These are phyloP conservation scores for Colletotrichum sidae DNA, from an alignment of 2,329 filamentous ascomycete species.

Conservation along the genomic window DNA sequence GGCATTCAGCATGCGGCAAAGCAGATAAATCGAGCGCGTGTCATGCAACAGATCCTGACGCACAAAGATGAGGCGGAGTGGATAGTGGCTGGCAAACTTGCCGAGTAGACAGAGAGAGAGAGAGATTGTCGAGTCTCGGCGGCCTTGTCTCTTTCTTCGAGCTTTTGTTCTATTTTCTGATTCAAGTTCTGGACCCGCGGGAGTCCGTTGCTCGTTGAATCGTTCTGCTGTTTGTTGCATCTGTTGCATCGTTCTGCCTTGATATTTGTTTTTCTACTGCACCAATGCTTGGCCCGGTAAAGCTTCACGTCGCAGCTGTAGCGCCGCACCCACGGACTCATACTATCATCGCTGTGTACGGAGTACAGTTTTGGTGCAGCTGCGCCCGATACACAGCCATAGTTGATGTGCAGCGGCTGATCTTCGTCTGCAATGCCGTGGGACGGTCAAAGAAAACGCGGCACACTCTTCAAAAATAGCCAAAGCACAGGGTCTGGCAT, in stretches of 20 bases:
- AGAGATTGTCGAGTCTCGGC: neutral
- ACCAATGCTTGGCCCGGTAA: constrained; percentile 26
- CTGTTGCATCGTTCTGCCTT: constrained; percentile 1
- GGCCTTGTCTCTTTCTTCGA: neutral
- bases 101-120: constrained; percentile 22
- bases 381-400: too few species aligned
- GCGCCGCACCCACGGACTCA: too few species aligned
- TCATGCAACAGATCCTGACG: constrained; percentile 16
- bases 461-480: too few species aligned
- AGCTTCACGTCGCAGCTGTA: constrained; percentile 28
- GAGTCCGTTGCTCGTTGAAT: constrained; percentile 13
- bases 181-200: constrained; percentile 5
- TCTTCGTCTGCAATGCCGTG: too few species aligned
- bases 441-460: too few species aligned
- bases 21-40: constrained; percentile 6
- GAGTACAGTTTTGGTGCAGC: too few species aligned
- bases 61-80: constrained; percentile 24
- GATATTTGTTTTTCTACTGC: constrained; percentile 10
- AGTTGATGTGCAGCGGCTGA: too few species aligned
- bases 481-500: too few species aligned
- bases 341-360: too few species aligned
- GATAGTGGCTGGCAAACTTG: constrained; percentile 18
- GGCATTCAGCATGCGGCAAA: too few species aligned
- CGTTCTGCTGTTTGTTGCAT: constrained; percentile 2
- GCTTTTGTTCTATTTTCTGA: neutral